phyloP scores from a whole-genome alignment of 1,139 yeast species.

The Yamadazyma mexicana region DNA sequence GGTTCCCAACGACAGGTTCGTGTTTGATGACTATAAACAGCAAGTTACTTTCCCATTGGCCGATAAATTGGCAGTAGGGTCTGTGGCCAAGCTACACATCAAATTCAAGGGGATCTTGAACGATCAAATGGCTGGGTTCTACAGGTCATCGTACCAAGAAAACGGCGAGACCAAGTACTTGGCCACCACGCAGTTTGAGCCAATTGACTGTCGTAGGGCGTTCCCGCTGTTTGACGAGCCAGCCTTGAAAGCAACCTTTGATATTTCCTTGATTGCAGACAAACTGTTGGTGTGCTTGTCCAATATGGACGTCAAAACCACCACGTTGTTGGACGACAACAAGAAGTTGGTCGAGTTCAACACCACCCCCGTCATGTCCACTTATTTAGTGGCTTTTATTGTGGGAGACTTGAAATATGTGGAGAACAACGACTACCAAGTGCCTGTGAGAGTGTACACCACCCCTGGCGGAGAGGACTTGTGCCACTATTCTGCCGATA shows the following conservation, averaged over 20 bases:
- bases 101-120: constrained; percentile 70
- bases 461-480: constrained; percentile 52
- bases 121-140: constrained; percentile 86
- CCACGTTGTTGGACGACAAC: constrained; percentile 41
- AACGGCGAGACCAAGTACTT: constrained; percentile 64
- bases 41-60: constrained; percentile 62
- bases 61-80: constrained; percentile 46
- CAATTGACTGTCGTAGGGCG: constrained; percentile 87
- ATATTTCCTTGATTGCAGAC: constrained; percentile 61
- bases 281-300: constrained; percentile 66
- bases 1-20: constrained; percentile 27
- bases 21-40: constrained; percentile 54
- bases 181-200: constrained; percentile 87
- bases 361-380: constrained; percentile 72
- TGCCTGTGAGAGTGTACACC: constrained; percentile 59
- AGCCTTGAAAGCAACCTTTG: constrained; percentile 75
- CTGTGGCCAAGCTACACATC: constrained; percentile 47
- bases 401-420: constrained; percentile 75
- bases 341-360: constrained; percentile 53
- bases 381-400: constrained; percentile 77
- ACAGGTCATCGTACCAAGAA: constrained; percentile 66
- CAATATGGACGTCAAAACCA: constrained; percentile 71
- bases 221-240: constrained; percentile 94
- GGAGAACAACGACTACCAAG: constrained; percentile 62
- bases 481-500: constrained; percentile 50